Evolutionary conservation across 2,329 filamentous ascomycete species (phyloP), one percentile per base, ranked within the genome.

Genomic region (Blastomyces percursus): DNA sequence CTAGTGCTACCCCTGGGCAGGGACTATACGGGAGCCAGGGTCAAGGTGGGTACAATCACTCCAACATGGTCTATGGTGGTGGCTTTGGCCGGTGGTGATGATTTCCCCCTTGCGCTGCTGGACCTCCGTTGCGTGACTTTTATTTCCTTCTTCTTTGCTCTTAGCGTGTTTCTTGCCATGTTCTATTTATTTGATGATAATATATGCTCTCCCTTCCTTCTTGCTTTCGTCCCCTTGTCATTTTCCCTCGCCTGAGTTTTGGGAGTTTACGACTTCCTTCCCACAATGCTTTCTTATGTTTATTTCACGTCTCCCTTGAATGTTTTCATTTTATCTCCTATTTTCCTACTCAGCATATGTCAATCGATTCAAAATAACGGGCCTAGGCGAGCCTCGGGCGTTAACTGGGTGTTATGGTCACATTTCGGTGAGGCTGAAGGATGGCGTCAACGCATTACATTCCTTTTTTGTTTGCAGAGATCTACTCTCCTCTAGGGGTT

Each of bases 1-100:
- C 86, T 79, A 87, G 88, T 84, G 69, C 74, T 72, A 71, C 72
- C 70, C 87, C 87, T 80, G 88, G 89, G 78, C 90, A 94, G 84
- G 90, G 89, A 78, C 84, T 94, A 78, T 96, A 94, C 80, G 88
- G 88, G 79, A 89, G 89, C 79, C 89, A 96, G 78, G 81, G 82
- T 76, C 82, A 84, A 93, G 91, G 91, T 94, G 91, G 90, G 88
- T 96, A 95, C 85, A 91, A 89, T 69, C 80, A 81, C 65, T 76
- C 86, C 72, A 86, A 82, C 78, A 88, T 90, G 85, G 89, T 96
- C 84, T 96, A 96, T 77, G 79, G 80, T 75, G 85, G 84, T 74
- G 81, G 79, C 50, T 86, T 86, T 75, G 80, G 81, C 72, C 82
- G 87, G 74, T 91, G 88, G 87, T 90, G 80, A 78, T 76, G 52